Evolutionary conservation across 305 asterid species (phyloP).

Genomic region (Fraxinus albicans): DNA sequence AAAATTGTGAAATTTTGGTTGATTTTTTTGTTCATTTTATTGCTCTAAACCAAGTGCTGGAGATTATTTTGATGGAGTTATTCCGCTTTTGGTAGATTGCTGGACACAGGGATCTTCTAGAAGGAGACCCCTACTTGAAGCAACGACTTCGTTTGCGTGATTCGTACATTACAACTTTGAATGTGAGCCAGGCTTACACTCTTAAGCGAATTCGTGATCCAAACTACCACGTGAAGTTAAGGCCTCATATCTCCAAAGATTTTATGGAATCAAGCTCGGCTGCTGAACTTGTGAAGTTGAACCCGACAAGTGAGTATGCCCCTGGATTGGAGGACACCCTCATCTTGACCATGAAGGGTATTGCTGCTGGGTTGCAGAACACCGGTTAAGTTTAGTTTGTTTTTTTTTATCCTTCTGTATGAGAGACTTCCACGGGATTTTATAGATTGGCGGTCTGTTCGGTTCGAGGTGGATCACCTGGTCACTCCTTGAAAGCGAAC

Average conservation of each 20-base stretch:
- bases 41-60: background rate
- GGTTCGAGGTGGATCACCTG: background rate
- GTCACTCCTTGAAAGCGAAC: background rate
- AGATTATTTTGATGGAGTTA: background rate
- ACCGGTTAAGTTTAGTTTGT: slow-evolving; percentile 34
- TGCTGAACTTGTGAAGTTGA: slow-evolving; percentile 46
- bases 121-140: slow-evolving; percentile 56
- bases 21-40: background rate
- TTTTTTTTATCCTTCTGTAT: background rate
- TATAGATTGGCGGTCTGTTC: background rate
- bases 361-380: slow-evolving; percentile 58
- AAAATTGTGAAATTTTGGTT: background rate
- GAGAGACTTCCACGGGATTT: background rate
- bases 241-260: slow-evolving; percentile 51
- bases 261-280: slow-evolving; percentile 38
- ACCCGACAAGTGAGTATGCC: slow-evolving; percentile 54
- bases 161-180: slow-evolving; percentile 51
- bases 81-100: slow-evolving; percentile 35
- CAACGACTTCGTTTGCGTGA: slow-evolving; percentile 45
- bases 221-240: slow-evolving; percentile 35
- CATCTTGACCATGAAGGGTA: slow-evolving; percentile 60
- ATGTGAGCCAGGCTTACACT: slow-evolving; percentile 49
- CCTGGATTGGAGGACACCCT: slow-evolving; percentile 60
- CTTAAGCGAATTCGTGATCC: slow-evolving; percentile 51
- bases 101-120: slow-evolving; percentile 54